These are phyloP conservation scores for Xylaria grammica DNA, from an alignment of 495 filamentous ascomycete species.

Conservation along the genomic window DNA sequence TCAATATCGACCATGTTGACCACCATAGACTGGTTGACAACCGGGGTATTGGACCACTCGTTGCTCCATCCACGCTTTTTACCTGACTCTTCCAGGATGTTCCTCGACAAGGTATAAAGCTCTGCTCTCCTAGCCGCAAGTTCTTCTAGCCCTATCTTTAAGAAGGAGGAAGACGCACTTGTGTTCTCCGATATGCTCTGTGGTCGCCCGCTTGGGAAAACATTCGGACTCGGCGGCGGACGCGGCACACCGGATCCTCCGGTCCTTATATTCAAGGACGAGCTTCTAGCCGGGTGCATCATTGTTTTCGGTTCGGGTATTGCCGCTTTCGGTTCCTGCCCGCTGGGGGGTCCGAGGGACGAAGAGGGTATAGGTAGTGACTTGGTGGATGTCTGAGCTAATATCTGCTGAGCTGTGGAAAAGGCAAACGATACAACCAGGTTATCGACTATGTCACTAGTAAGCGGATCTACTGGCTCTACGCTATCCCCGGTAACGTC, in stretches of 20 bases:
- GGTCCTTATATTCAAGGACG: constrained; percentile 51
- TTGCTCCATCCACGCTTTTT: constrained; percentile 75
- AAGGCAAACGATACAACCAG: constrained; percentile 86
- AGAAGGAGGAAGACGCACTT: constrained; percentile 39
- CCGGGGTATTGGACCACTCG: constrained; percentile 72
- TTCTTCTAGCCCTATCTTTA: constrained; percentile 76
- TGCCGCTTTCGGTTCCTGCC: constrained; percentile 55
- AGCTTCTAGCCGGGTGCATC: constrained; percentile 63
- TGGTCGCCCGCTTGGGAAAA: constrained; percentile 45
- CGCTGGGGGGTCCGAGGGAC: constrained; percentile 49
- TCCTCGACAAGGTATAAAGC: constrained; percentile 77
- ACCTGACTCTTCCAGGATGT: constrained; percentile 75
- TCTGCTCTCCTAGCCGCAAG: constrained; percentile 83
- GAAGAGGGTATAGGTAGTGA: constrained; percentile 69
- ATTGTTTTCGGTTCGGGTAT: constrained; percentile 68
- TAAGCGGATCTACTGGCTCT: constrained; percentile 34
- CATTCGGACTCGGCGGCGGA: constrained; percentile 50
- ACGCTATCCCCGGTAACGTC: constrained; percentile 32
- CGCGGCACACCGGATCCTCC: constrained; percentile 27
- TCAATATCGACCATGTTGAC: constrained; percentile 62
- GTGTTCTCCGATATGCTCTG: constrained; percentile 36
- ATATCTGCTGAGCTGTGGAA: constrained; percentile 74
- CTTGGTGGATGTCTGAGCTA: constrained; percentile 75
- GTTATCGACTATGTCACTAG: constrained; percentile 71
- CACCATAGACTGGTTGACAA: constrained; percentile 56